A percentile compares a stretch with the other conserved stretches of the same genome.
Conservation (phyloP, 768 basidiomycete genomes). For the Termitomyces sp. region DNA sequence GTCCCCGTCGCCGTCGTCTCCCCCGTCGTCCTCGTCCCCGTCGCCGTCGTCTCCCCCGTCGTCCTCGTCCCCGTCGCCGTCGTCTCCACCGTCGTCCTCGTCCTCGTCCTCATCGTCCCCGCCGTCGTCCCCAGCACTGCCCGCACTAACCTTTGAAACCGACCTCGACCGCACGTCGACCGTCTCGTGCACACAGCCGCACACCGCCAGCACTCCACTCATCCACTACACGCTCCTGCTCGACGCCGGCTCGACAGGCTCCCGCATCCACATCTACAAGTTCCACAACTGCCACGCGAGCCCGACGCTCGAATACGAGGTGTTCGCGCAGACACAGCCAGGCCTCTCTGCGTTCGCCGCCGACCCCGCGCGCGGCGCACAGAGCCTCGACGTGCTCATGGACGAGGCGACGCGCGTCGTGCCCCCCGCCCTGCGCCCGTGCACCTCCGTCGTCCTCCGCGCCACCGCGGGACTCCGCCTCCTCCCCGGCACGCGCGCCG, state of each 20-base stretch:
- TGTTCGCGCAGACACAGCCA: constrained; percentile 76
- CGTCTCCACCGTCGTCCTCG: too few relatives aligned
- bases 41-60: not conserved
- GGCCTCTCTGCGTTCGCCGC: constrained; percentile 64
- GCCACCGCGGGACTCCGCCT: constrained; percentile 85
- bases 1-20: too few relatives aligned
- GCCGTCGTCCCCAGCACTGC: too few relatives aligned
- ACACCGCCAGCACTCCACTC: constrained; percentile 43
- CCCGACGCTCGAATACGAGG: constrained; percentile 86
- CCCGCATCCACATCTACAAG: constrained; percentile 97
- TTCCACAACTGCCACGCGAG: constrained; percentile 85
- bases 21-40: too few relatives aligned
- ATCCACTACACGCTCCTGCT: constrained; percentile 96
- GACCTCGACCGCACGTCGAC: not conserved
- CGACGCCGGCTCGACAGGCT: constrained; percentile 97
- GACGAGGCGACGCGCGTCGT: constrained; percentile 78
- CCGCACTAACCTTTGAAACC: not conserved
- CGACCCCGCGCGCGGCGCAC: constrained; percentile 65
- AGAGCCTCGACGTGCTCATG: constrained; percentile 71
- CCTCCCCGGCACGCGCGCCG: constrained; percentile 55
- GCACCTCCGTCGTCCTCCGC: constrained; percentile 88
- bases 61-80: not conserved
- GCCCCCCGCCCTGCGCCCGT: constrained; percentile 57
- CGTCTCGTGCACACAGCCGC: constrained; percentile 48
- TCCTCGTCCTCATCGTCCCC: too few relatives aligned